phyloP scores from a whole-genome alignment of 176 grass and related monocot genomes.

The Echinochloa phyllopogon region DNA sequence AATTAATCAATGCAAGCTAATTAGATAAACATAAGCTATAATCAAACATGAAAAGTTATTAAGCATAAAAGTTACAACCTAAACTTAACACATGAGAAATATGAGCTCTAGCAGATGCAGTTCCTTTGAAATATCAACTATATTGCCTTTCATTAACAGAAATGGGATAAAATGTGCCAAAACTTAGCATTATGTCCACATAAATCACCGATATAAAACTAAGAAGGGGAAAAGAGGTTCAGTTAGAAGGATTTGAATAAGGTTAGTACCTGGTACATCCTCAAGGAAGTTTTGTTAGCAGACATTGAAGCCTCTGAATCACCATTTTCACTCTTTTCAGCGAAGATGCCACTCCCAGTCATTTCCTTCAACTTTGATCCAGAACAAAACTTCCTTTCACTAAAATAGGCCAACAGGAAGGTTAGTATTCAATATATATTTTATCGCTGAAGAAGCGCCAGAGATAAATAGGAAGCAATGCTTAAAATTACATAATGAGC shows the following conservation, averaged over 20 bases:
- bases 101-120: background rate
- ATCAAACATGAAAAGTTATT: background rate
- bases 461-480: background rate
- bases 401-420: constrained; percentile 36
- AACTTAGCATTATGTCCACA: background rate
- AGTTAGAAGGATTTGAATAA: constrained; percentile 35
- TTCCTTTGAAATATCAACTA: constrained; percentile 32
- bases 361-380: constrained; percentile 82
- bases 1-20: constrained; percentile 16
- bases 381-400: constrained; percentile 81
- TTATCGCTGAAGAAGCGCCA: background rate
- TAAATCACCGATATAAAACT: background rate
- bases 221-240: constrained; percentile 23
- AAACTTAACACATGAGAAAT: constrained; percentile 1
- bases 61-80: background rate
- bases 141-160: background rate
- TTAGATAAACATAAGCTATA: background rate
- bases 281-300: constrained; percentile 63
- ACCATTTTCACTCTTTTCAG: constrained; percentile 51
- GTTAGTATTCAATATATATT: constrained; percentile 27
- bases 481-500: background rate
- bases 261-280: constrained; percentile 83
- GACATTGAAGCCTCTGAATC: constrained; percentile 62
- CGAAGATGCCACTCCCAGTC: constrained; percentile 87
- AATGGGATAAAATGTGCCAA: background rate